Evolutionary conservation across 2,329 filamentous ascomycete species (phyloP), one percentile per base, ranked within the genome.

Genomic region (Arthrobotrys megalospora): DNA sequence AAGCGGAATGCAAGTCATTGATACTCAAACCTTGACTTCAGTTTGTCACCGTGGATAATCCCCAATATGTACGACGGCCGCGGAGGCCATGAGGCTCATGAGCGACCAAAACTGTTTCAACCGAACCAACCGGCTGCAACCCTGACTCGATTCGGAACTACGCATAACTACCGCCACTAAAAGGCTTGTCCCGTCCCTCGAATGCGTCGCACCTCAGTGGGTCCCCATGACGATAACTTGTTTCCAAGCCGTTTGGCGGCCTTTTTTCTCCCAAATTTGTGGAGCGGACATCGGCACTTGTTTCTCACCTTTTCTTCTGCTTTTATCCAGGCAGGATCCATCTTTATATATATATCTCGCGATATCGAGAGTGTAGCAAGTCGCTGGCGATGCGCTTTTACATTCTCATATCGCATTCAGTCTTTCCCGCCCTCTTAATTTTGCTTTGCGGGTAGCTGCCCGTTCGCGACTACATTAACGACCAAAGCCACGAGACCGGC

Each of bases 141-240:
- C 52, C 50, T 58, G 11, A 55, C 7, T n/a, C 1, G 36, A 52
- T 43, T 36, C 62, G 50, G 67, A 70, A 63, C 67, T 2, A n/a
- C n/a, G n/a, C n/a, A n/a, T n/a, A 8, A 41, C 53, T 65, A 24
- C 62, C 69, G 69, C 28, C 58, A n/a, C 24, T 64, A 66, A 66
- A 58, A 65, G 38, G 58, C 69, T 73, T 66, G 69, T 69, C 65
- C 50, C 52, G 65, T 16, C 19, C 45, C 43, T 52, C 19, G 19
- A 43, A 60, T 60, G 19, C 21, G 55, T 60, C 55, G 55, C 55
- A 60, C 24, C 19, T 6, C 8, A 8, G 55, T 60, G 55, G 55
- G 55, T 50, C 43, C 19, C 14, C 32, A 63, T 75, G 70, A 63
- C 63, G 62, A 75, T 24, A 21, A 16, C 43, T 12, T 21, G 21